Evolutionary conservation across 108 stramenopile genomes (phyloP).

Genomic region (Cyclostephanos tholiformis): DNA sequence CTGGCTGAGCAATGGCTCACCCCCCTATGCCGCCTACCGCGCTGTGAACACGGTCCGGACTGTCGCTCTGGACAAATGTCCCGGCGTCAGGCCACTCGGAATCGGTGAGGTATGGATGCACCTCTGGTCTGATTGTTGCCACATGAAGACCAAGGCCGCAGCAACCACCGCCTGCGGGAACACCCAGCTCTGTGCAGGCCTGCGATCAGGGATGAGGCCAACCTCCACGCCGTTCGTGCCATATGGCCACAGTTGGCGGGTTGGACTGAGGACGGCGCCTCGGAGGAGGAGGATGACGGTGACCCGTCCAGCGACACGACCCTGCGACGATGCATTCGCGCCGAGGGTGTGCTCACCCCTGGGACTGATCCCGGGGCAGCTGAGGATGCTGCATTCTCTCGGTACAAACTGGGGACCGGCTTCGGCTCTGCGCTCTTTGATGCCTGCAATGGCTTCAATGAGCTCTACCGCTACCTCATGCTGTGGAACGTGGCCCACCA

Average conservation of each 20-base stretch:
- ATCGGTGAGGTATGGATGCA: too few relatives aligned
- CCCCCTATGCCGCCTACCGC: too few relatives aligned
- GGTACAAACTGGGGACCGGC: background rate
- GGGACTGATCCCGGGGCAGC: background rate
- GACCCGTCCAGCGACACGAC: too few relatives aligned
- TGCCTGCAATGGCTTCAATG: constrained; percentile 9
- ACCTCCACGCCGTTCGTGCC: constrained; percentile 5
- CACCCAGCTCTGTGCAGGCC: background rate
- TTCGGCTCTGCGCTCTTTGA: constrained; percentile 5
- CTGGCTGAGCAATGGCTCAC: too few relatives aligned
- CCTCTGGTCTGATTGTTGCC: background rate
- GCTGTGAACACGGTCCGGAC: too few relatives aligned
- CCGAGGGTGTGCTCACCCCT: too few relatives aligned
- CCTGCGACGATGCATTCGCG: too few relatives aligned
- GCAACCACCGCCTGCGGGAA: background rate
- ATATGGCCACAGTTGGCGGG: constrained; percentile 7
- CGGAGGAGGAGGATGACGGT: background rate
- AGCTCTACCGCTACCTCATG: background rate
- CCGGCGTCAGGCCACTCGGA: too few relatives aligned
- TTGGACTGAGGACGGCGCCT: background rate
- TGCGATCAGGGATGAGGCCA: background rate
- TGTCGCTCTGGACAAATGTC: too few relatives aligned
- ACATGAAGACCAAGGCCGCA: constrained; percentile 2
- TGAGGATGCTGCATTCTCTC: background rate
- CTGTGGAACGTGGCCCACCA: constrained; percentile 3